Evolutionary conservation across 768 basidiomycete species (phyloP).

Genomic region (Mycena crocata): DNA sequence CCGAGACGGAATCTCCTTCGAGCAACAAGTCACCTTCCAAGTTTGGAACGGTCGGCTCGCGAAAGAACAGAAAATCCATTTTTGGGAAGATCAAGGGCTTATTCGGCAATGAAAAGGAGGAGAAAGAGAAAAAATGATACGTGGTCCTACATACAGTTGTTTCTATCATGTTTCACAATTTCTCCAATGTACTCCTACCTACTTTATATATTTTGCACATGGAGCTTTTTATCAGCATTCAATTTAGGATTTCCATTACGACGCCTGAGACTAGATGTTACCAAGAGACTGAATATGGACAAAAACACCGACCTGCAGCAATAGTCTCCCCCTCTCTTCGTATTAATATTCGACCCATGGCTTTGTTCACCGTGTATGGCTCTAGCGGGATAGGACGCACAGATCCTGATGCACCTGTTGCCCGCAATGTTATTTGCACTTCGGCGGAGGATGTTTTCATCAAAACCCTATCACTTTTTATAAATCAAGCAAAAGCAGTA

Average conservation of each 20-base stretch:
- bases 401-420: conserved; percentile 55
- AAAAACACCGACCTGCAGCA: conserved; percentile 74
- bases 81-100: conserved; percentile 65
- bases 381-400: conserved; percentile 85
- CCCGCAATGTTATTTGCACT: conserved; percentile 83
- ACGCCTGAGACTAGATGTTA: conserved; percentile 53
- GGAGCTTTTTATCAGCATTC: conserved; percentile 14
- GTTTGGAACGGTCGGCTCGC: conserved; percentile 46
- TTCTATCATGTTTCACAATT: conserved; percentile 1
- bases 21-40: conserved; percentile 47
- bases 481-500: not conserved
- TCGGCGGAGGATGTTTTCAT: conserved; percentile 89
- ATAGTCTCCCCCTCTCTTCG: conserved; percentile 94
- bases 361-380: conserved; percentile 88
- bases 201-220: conserved; percentile 2
- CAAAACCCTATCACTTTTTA: conserved; percentile 68
- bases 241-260: conserved; percentile 52
- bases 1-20: conserved; percentile 28
- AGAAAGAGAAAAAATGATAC: conserved; percentile 44
- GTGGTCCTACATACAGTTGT: not conserved
- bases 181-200: not conserved
- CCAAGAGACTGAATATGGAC: not conserved
- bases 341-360: conserved; percentile 94
- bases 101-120: conserved; percentile 60
- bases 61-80: conserved; percentile 66